Percentiles rank a stretch among this genome's conserved stretches.
These are phyloP conservation scores for Ramaria sp. DNA, from an alignment of 768 basidiomycete species.

Conservation along the genomic window DNA sequence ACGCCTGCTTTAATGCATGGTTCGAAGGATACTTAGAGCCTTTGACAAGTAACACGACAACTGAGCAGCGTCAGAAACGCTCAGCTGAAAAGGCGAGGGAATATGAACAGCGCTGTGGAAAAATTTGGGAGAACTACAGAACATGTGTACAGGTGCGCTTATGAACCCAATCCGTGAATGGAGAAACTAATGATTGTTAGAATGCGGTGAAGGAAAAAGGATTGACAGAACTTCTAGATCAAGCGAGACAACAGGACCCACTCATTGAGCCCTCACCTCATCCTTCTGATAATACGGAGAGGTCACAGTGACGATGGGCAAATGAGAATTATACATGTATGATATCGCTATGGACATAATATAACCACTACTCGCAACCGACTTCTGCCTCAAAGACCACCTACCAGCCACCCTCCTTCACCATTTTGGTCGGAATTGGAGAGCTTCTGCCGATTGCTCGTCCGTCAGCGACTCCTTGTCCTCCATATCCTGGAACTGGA, in stretches of 20 bases:
- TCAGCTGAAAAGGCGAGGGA: conserved; percentile 76
- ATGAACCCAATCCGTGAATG: background rate
- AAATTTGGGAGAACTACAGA: conserved; percentile 71
- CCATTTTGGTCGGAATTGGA: conserved; percentile 3
- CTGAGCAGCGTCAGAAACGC: conserved; percentile 42
- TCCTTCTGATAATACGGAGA: conserved; percentile 10
- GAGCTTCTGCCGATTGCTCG: conserved; percentile 7
- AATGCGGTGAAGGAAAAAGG: conserved; percentile 72
- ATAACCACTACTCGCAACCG: background rate
- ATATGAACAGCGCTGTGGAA: conserved; percentile 79
- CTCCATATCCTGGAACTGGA: conserved; percentile 6
- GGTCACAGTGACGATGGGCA: background rate
- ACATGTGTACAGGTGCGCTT: conserved; percentile 68
- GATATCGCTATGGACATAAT: background rate
- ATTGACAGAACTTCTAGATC: conserved; percentile 61
- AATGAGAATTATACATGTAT: background rate
- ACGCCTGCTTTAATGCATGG: conserved; percentile 95
- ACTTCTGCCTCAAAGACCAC: background rate
- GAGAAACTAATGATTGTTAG: conserved; percentile 26
- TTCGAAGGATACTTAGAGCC: conserved; percentile 95
- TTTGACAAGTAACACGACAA: conserved; percentile 28
- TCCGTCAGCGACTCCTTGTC: background rate
- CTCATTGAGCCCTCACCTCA: conserved; percentile 43
- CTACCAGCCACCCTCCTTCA: conserved; percentile 6
- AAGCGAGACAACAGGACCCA: conserved; percentile 74